Evolutionary conservation across 1,284 basidiomycete species (phyloP).

Genomic region (Moniliophthora roreri): DNA sequence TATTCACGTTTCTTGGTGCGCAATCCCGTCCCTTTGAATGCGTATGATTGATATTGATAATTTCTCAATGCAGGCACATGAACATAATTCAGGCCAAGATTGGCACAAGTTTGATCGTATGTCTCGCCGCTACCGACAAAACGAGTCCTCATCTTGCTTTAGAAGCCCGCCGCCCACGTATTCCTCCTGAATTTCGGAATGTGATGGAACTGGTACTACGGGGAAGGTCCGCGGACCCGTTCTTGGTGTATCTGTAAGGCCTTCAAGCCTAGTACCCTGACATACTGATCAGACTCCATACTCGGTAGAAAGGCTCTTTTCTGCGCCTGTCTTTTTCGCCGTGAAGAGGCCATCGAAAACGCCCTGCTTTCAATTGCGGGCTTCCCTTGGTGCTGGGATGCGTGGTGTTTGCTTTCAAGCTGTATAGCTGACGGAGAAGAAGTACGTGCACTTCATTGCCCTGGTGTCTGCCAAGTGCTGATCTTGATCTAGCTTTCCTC

Average conservation of each 20-base stretch:
- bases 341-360: constrained; percentile 86
- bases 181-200: constrained; percentile 2
- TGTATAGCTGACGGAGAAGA: constrained; percentile 90
- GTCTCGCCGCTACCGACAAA: neutral
- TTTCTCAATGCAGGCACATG: constrained; percentile 2
- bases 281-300: constrained; percentile 9
- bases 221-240: constrained; percentile 65
- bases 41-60: neutral
- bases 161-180: constrained; percentile 11
- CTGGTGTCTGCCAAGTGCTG: constrained; percentile 23
- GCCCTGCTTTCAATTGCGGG: constrained; percentile 76
- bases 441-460: constrained; percentile 43
- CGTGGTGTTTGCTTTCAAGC: constrained; percentile 82
- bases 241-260: constrained; percentile 83
- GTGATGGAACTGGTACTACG: constrained; percentile 5
- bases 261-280: constrained; percentile 12
- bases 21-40: neutral
- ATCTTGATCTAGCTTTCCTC: constrained; percentile 51
- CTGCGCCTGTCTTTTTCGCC: constrained; percentile 72
- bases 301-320: constrained; percentile 72
- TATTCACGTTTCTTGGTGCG: constrained; percentile 6
- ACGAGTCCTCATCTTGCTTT: neutral
- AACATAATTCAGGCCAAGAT: constrained; percentile 8
- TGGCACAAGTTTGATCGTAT: constrained; percentile 14
- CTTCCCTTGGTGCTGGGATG: constrained; percentile 96